Base-by-base conservation (phyloP, 352 stramenopile species). In the Pythium vanterpoolii region DNA sequence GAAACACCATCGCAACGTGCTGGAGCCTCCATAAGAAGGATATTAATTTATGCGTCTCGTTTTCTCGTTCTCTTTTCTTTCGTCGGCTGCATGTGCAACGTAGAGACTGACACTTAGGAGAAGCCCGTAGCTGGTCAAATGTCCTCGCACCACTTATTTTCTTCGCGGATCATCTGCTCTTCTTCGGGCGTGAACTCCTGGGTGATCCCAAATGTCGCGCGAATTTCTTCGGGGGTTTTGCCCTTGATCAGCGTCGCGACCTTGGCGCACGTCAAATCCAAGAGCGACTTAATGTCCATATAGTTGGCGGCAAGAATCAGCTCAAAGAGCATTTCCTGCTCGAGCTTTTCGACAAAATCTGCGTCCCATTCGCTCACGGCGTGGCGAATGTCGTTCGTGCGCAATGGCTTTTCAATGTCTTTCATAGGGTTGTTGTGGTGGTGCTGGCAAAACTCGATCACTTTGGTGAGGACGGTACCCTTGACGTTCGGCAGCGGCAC, bases 81-180 rank as follows among this genome's bases (percentile, higher is more conserved):
- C 19, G 11, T 14, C 0, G 30, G 30, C 48, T 10, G 10, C 7
- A 56, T 23, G 34, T 56, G 48, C 48, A 56, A 46, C 24, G 21
- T 10, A 18, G 21, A 46, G n/a, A 21, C 14, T 4, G 6, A 18
- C 13, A 9, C 40, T 10, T 24, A 11, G 11, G 44, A 36, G 14
- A 36, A 50, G 24, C 23, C 4, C 13, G 24, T 8, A 46, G 4
- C 3, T 46, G 43, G 34, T 57, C 28, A 67, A 57, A 67, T 61
- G 53, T 86, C 73, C 36, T 88, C 78, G 56, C 69, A 78, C 76
- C 78, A 88, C 68, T 88, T 88, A 72, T 88, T 86, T 62, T 88
- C 78, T 45, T 83, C 78, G 38, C 74, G 72, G 31, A 88, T 86
- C 46, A 68, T 62, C 66, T 81, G 64, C 64, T 88, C 69, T 51